phyloP scores from a whole-genome alignment of 1,139 yeast genomes.

The Pichia cactophila region DNA sequence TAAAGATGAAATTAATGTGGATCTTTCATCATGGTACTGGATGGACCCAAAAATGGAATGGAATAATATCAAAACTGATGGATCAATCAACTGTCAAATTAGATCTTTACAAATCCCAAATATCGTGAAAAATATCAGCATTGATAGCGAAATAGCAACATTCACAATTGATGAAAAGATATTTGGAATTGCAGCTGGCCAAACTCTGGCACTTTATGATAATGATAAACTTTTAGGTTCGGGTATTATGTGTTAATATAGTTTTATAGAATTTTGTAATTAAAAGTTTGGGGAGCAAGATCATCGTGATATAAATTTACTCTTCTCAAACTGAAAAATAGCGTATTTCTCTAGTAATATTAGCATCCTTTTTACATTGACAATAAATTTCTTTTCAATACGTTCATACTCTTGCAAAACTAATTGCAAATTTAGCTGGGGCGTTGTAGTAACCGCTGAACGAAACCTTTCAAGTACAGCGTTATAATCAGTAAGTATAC shows the following conservation, averaged over 20 bases:
- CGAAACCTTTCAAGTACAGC: not conserved
- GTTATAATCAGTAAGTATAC: not conserved
- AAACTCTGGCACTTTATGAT: constrained; percentile 66
- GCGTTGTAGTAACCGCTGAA: not conserved
- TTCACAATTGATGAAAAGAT: constrained; percentile 38
- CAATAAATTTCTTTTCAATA: not conserved
- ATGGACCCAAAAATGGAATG: constrained; percentile 23
- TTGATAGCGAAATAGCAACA: constrained; percentile 18
- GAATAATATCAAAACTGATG: constrained; percentile 12
- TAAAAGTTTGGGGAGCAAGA: not conserved
- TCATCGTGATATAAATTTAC: constrained; percentile 6
- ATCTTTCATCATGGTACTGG: constrained; percentile 42
- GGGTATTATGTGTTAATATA: constrained; percentile 40
- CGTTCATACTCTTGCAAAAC: not conserved
- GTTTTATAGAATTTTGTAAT: not conserved
- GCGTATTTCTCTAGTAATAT: constrained; percentile 1
- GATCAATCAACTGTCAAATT: constrained; percentile 46
- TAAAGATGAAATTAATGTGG: constrained; percentile 36
- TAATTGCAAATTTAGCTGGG: not conserved
- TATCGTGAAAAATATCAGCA: constrained; percentile 23
- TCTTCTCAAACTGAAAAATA: not conserved
- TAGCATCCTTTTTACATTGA: not conserved
- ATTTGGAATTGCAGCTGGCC: constrained; percentile 88
- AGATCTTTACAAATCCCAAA: constrained; percentile 62
- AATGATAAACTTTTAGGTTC: constrained; percentile 69